Conservation (phyloP, 768 basidiomycete genomes). For the Coprinopsis marcescibilis region DNA sequence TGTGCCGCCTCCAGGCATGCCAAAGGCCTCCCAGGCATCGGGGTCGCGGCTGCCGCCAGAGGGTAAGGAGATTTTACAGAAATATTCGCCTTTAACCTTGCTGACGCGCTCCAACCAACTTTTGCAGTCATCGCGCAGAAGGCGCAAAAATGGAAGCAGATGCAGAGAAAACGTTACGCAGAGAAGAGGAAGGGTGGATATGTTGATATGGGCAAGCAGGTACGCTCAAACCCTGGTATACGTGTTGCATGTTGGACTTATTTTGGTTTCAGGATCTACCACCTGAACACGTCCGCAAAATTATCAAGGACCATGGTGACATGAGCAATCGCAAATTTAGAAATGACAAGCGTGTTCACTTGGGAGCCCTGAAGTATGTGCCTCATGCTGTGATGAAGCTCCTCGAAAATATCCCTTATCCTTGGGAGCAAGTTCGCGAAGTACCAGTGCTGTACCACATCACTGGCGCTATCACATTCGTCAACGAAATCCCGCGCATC, state of each 20-base stretch:
- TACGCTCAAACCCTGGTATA: slow-evolving; percentile 31
- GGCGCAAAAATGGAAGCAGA: slow-evolving; percentile 92
- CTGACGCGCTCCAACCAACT: slow-evolving; percentile 17
- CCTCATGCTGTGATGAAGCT: slow-evolving; percentile 99
- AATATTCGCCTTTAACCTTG: slow-evolving; percentile 1
- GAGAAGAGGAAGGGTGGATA: slow-evolving; percentile 87
- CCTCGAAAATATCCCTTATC: slow-evolving; percentile 95
- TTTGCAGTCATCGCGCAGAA: slow-evolving; percentile 72
- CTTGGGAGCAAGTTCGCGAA: slow-evolving; percentile 99
- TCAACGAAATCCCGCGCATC: slow-evolving; percentile 95
- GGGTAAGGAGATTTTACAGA: slow-evolving; percentile 26
- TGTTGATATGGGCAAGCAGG: slow-evolving; percentile 91
- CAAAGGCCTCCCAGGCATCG: slow-evolving; percentile 25
- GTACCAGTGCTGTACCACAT: slow-evolving; percentile 98
- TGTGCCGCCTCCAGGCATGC: slow-evolving; percentile 51
- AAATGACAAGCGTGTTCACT: slow-evolving; percentile 98
- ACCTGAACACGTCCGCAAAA: slow-evolving; percentile 97
- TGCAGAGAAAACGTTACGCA: slow-evolving; percentile 90
- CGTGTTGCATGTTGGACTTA: slow-evolving; percentile 14
- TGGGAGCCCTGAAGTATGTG: slow-evolving; percentile 97
- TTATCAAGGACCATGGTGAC: slow-evolving; percentile 99
- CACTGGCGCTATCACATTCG: slow-evolving; percentile 98
- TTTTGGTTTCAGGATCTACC: slow-evolving; percentile 69
- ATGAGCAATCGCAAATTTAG: slow-evolving; percentile 99
- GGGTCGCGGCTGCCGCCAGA: slow-evolving; percentile 42